Base-by-base conservation (phyloP, 2,329 filamentous ascomycete species). In the Penicillium verrucosum region DNA sequence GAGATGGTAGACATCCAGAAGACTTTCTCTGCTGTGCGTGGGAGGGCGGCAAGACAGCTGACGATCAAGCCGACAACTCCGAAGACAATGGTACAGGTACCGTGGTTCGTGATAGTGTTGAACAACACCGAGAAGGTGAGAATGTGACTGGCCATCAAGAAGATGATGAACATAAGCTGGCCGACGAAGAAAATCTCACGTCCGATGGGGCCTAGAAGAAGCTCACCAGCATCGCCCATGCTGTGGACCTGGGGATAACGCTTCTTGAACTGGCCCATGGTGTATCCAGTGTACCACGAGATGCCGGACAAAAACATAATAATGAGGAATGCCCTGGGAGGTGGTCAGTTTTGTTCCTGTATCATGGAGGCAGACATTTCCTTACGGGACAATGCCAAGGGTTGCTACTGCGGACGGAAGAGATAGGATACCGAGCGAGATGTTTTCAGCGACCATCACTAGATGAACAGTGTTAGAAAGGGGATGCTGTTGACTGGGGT, bases 121-220 rank as follows among this genome's bases (percentile, higher is more conserved):
- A 89, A 81, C 65, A 86, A 85, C 63, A 89, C 86, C 25, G 81
- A 81, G 60, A 88, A 88, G 0, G 85, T 88, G 57, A 89, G 75
- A 56, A 87, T 80, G 71, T 90, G 88, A 12, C 85, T 87, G 43
- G 81, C 85, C 70, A 87, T 84, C 60, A 88, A 81, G 74, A 89
- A 88, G 59, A 86, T 75, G 44, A 89, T 76, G 69, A 89, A 83
- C 11, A 89, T 72, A 4, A 81, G 72, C 61, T 87, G 85, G 62
- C 82, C 85, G 60, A 77, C 72, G 36, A 83, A 85, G 43, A 87
- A 77, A 30, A 89, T 59, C 67, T 87, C 83, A 59, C 84, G 81
- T 1, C 84, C 85, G 29, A 83, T 73, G 6, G 74, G 75, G 18
- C 87, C 87, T 59, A 81, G 76, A 50, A 89, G 78, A 51, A 89